Conservation (phyloP, 2,329 filamentous ascomycete species). For the Thermothelomyces thermophilus region DNA sequence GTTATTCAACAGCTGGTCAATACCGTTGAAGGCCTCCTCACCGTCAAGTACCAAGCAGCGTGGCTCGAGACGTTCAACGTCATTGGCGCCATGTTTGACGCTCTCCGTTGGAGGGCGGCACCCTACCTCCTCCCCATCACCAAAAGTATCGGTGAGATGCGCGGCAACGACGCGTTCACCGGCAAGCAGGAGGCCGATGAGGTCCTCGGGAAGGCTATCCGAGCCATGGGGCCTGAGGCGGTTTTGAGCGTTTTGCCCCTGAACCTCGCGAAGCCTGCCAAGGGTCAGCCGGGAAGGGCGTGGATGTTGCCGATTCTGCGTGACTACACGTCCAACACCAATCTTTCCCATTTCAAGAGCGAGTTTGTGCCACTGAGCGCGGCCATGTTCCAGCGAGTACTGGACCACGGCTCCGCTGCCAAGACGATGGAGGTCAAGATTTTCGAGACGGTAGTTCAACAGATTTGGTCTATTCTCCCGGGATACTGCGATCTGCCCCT, state of each 20-base stretch:
- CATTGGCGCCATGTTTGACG: constrained; percentile 78
- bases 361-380: constrained; percentile 89
- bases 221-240: constrained; percentile 81
- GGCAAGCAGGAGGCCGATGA: constrained; percentile 94
- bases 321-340: constrained; percentile 84
- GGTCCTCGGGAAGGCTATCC: constrained; percentile 79
- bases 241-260: constrained; percentile 78
- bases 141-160: constrained; percentile 76
- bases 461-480: constrained; percentile 89
- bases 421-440: constrained; percentile 98
- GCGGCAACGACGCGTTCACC: constrained; percentile 79
- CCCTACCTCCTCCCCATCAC: constrained; percentile 72
- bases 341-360: constrained; percentile 73
- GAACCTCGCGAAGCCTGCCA: constrained; percentile 71
- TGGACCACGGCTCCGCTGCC: constrained; percentile 72
- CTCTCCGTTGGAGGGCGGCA: constrained; percentile 74
- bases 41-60: constrained; percentile 85
- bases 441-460: constrained; percentile 90
- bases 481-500: constrained; percentile 92
- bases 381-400: constrained; percentile 77
- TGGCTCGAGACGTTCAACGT: constrained; percentile 95
- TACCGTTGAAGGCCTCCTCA: constrained; percentile 66
- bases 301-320: constrained; percentile 92
- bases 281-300: constrained; percentile 75
- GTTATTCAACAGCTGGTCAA: constrained; percentile 73